Conservation (phyloP, 225 moss, liverwort and hornwort genomes). For the Marchantia polymorpha region DNA sequence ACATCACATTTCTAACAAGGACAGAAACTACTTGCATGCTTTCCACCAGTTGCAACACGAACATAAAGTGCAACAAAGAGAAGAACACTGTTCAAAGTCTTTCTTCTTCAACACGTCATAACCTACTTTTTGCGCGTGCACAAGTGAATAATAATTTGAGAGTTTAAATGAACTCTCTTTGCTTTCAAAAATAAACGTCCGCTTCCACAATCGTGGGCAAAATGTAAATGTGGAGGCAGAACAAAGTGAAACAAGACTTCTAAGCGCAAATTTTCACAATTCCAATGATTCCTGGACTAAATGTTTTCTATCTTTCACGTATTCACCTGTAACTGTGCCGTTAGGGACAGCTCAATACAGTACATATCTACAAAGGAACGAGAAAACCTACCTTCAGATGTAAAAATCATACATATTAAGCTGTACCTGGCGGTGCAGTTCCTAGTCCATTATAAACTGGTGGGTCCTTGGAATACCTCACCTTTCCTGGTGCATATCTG, state of each 20-base stretch:
- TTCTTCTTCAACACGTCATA: too few species aligned
- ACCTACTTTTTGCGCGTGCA: too few species aligned
- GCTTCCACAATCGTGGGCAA: constrained; percentile 1
- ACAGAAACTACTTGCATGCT: too few species aligned
- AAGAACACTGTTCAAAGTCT: too few species aligned
- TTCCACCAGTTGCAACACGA: too few species aligned
- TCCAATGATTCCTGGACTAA: not conserved
- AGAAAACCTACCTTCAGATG: not conserved
- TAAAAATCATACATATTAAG: not conserved
- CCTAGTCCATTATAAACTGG: constrained; percentile 13
- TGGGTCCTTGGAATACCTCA: not conserved
- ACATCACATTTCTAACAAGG: too few species aligned
- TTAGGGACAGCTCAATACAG: not conserved
- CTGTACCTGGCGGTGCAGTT: not conserved
- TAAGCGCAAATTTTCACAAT: too few species aligned
- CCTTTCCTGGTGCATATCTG: constrained; percentile 10
- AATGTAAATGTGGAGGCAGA: not conserved
- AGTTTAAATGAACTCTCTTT: too few species aligned
- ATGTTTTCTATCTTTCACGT: not conserved
- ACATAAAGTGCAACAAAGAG: too few species aligned
- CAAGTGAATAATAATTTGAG: too few species aligned
- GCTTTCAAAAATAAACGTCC: not conserved
- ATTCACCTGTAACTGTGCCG: not conserved
- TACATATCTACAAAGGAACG: constrained; percentile 16
- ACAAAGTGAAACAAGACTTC: not conserved